Conservation (phyloP, 768 basidiomycete genomes). For the Suillus lakei region DNA sequence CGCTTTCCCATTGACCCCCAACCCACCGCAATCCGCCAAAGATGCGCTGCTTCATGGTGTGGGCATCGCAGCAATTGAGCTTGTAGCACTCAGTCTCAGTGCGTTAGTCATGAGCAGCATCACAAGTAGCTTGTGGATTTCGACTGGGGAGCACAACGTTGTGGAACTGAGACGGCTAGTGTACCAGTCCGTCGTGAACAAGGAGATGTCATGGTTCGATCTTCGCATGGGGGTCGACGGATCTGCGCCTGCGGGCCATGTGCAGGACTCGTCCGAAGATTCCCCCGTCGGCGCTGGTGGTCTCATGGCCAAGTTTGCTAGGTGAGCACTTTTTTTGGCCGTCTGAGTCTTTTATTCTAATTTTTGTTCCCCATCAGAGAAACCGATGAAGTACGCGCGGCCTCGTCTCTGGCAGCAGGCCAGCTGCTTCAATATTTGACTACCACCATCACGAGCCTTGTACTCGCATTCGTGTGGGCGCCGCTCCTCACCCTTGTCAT, state of each 20-base stretch:
- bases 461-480: constrained; percentile 81
- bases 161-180: constrained; percentile 68
- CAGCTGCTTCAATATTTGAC: constrained; percentile 80
- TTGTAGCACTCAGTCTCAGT: constrained; percentile 67
- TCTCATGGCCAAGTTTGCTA: constrained; percentile 90
- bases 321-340: constrained; percentile 45
- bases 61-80: constrained; percentile 64
- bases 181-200: constrained; percentile 66
- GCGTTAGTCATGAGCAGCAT: constrained; percentile 74
- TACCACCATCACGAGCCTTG: constrained; percentile 77
- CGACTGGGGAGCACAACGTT: constrained; percentile 82
- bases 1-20: constrained; percentile 49
- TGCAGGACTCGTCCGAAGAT: constrained; percentile 40
- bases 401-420: constrained; percentile 80
- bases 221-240: constrained; percentile 68
- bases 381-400: constrained; percentile 91
- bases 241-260: constrained; percentile 30
- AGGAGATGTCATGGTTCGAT: constrained; percentile 93
- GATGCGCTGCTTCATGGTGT: constrained; percentile 58
- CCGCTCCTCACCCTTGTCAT: constrained; percentile 90
- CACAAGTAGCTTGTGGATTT: constrained; percentile 84
- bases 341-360: background rate
- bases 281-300: constrained; percentile 82
- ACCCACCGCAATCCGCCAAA: constrained; percentile 48
- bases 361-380: constrained; percentile 58